A percentile compares a stretch with the other conserved stretches of the same genome.
phyloP scores from a whole-genome alignment of 2,329 filamentous ascomycete species.

The Ceratocystis diversiconidia region DNA sequence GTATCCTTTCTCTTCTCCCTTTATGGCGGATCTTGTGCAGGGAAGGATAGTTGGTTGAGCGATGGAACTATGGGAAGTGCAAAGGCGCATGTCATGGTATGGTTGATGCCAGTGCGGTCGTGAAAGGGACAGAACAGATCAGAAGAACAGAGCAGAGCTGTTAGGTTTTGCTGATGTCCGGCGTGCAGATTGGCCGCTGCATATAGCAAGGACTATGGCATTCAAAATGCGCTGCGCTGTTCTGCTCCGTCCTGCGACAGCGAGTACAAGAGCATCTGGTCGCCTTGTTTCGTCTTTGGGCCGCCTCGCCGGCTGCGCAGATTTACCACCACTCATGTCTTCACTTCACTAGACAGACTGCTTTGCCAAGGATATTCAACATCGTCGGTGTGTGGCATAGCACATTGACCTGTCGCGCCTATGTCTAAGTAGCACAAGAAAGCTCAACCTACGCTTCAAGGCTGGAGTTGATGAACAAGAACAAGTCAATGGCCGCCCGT shows the following conservation, averaged over 20 bases:
- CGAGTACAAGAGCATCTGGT: background rate
- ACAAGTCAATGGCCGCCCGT: background rate
- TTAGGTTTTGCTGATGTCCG: background rate
- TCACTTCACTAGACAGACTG: background rate
- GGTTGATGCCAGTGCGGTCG: background rate
- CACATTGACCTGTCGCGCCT: background rate
- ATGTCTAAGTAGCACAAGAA: background rate
- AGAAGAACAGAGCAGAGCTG: background rate
- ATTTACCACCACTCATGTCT: background rate
- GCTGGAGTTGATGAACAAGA: background rate
- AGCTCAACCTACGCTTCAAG: background rate
- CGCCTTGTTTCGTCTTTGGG: background rate
- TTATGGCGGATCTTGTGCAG: too few species aligned
- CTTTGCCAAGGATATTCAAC: background rate
- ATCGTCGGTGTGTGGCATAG: background rate
- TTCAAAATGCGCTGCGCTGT: background rate
- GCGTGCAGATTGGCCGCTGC: background rate
- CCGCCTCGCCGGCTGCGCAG: background rate
- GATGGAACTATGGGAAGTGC: background rate
- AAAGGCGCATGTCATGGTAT: background rate
- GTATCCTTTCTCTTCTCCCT: background rate
- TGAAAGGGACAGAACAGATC: background rate
- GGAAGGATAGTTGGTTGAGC: background rate
- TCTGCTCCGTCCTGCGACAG: background rate
- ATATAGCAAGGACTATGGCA: background rate